Percentiles rank a stretch among this genome's conserved stretches.
Evolutionary conservation across 2,329 filamentous ascomycete genomes (phyloP).

Genomic region (Dactylonectria macrodidyma): DNA sequence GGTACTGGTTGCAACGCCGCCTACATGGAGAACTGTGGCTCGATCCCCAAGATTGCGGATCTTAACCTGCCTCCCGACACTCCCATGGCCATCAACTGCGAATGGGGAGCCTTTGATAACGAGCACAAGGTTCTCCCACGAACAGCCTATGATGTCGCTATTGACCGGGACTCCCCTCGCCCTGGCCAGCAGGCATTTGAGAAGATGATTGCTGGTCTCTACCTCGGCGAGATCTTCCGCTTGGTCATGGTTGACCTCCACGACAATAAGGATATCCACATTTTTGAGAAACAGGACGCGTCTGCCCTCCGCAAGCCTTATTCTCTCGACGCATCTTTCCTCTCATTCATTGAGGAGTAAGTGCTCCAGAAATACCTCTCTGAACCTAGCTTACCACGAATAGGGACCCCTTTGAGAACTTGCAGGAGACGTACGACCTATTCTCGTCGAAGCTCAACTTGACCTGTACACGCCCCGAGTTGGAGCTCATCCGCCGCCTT

Average conservation of each 20-base stretch:
- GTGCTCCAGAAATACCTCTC: constrained; percentile 46
- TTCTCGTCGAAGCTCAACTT: constrained; percentile 85
- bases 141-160: constrained; percentile 87
- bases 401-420: constrained; percentile 94
- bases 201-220: constrained; percentile 97
- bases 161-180: constrained; percentile 92
- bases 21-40: constrained; percentile 95
- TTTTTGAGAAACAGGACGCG: constrained; percentile 90
- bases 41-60: constrained; percentile 93
- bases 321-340: constrained; percentile 91
- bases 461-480: constrained; percentile 79
- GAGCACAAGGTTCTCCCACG: constrained; percentile 89
- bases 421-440: constrained; percentile 88
- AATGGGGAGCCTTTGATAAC: constrained; percentile 98
- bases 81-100: constrained; percentile 97
- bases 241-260: constrained; percentile 88
- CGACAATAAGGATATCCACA: constrained; percentile 79
- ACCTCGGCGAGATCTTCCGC: constrained; percentile 95
- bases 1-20: constrained; percentile 98
- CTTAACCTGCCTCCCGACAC: constrained; percentile 88
- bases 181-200: constrained; percentile 96
- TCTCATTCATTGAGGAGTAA: constrained; percentile 91
- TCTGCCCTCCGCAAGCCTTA: constrained; percentile 87
- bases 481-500: constrained; percentile 89
- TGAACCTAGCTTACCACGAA: constrained; percentile 38